These are phyloP conservation scores for Populus simonii DNA, from an alignment of 345 rosid genomes.

Conservation along the genomic window DNA sequence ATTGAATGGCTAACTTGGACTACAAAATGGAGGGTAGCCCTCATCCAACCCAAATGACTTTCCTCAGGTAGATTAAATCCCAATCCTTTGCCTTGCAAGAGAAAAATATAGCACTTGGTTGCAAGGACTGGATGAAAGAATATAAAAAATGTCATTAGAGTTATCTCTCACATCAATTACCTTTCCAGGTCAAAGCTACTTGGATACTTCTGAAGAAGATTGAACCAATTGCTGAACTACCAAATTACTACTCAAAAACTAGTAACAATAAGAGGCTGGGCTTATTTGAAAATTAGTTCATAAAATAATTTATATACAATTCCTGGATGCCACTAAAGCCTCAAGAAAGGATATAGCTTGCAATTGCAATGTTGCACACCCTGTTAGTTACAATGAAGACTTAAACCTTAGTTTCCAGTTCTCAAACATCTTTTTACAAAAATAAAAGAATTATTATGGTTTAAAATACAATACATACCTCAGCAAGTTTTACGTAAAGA, in stretches of 20 bases:
- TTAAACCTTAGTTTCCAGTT: neutral
- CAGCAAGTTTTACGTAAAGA: constrained; percentile 79
- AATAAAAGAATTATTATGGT: neutral
- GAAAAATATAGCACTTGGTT: neutral
- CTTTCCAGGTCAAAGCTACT: neutral
- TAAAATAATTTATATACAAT: neutral
- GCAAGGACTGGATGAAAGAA: neutral
- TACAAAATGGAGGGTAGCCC: neutral
- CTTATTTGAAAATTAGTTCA: neutral
- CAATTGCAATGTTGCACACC: neutral
- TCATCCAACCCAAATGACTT: neutral
- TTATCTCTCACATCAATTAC: neutral
- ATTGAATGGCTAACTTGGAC: neutral
- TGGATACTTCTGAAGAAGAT: neutral
- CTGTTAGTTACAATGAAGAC: neutral
- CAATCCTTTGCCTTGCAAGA: neutral
- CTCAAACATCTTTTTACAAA: neutral
- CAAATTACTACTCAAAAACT: neutral
- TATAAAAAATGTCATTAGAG: neutral
- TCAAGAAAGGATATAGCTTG: neutral
- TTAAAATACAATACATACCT: constrained; percentile 48
- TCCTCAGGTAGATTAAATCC: neutral
- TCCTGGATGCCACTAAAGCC: neutral
- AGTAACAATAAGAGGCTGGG: neutral
- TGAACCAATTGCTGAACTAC: neutral